Evolutionary conservation across 192 early-diverging fungal genomes (phyloP).

Genomic region (Coemansia sp.): DNA sequence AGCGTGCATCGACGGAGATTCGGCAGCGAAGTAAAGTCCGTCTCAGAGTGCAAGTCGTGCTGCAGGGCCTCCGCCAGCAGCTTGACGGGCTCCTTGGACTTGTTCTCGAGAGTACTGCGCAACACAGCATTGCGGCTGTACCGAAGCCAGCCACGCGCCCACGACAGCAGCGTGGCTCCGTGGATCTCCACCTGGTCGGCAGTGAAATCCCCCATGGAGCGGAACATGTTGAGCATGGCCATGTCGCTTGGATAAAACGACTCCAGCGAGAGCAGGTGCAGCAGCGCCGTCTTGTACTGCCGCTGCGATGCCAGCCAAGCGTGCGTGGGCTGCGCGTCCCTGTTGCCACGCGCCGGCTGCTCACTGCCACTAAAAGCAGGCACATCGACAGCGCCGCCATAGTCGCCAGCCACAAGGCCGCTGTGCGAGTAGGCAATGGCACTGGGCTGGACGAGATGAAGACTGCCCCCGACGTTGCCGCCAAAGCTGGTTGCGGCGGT

Average conservation of each 20-base stretch:
- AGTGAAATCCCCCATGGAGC: conserved; percentile 41
- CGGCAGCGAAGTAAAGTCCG: conserved; percentile 16
- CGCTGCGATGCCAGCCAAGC: conserved; percentile 42
- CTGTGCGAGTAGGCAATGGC: not conserved
- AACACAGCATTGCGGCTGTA: conserved; percentile 56
- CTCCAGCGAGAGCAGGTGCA: conserved; percentile 53
- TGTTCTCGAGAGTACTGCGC: conserved; percentile 47
- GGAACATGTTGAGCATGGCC: conserved; percentile 53
- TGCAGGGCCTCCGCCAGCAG: conserved; percentile 55
- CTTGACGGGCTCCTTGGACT: conserved; percentile 24
- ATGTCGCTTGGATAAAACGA: conserved; percentile 58
- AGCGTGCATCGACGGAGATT: conserved; percentile 45
- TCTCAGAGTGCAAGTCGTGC: conserved; percentile 28
- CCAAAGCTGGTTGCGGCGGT: not conserved
- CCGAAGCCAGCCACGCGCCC: conserved; percentile 58
- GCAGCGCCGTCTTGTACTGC: conserved; percentile 45
- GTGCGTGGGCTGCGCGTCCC: conserved; percentile 40
- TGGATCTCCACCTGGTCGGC: conserved; percentile 44
- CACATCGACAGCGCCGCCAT: not conserved
- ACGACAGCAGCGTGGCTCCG: conserved; percentile 45
- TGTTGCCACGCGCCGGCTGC: conserved; percentile 5
- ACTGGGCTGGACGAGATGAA: conserved; percentile 27
- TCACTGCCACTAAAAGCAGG: not conserved
- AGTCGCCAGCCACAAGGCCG: not conserved
- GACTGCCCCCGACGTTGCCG: not conserved